phyloP scores from a whole-genome alignment of 2,329 filamentous ascomycete species.

The Neoarthrinium moseri region DNA sequence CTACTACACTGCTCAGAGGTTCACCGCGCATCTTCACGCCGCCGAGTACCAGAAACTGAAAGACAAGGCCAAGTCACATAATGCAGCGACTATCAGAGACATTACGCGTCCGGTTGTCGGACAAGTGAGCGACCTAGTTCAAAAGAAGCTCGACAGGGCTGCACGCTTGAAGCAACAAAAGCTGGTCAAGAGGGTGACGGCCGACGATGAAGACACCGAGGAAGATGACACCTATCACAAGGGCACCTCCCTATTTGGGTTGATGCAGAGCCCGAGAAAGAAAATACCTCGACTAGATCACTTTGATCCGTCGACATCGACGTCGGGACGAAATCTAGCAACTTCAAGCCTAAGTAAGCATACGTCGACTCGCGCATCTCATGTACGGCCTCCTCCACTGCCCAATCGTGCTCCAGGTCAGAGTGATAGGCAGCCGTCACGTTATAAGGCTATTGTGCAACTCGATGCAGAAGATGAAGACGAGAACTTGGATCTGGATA shows the following conservation, averaged over 20 bases:
- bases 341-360: no score
- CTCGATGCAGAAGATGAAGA: slow-evolving; percentile 4
- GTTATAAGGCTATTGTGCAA: no score
- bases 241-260: slow-evolving; percentile 35
- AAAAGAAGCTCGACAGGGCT: slow-evolving; percentile 33
- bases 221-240: slow-evolving; percentile 22
- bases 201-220: slow-evolving; percentile 27
- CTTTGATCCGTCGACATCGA: slow-evolving; percentile 12
- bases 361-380: no score
- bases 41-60: slow-evolving; percentile 73
- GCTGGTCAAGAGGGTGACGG: slow-evolving; percentile 19
- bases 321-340: neutral
- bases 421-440: no score
- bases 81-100: slow-evolving; percentile 48
- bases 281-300: slow-evolving; percentile 19
- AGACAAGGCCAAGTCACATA: slow-evolving; percentile 50
- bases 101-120: slow-evolving; percentile 53
- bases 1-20: slow-evolving; percentile 62
- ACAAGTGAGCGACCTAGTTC: slow-evolving; percentile 33
- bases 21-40: slow-evolving; percentile 74
- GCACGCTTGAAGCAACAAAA: slow-evolving; percentile 34
- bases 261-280: slow-evolving; percentile 42
- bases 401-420: no score
- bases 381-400: no score
- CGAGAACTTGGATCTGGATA: slow-evolving; percentile 8